Conservation (phyloP, 169 alveolate species). For the Perkinsus marinus region DNA sequence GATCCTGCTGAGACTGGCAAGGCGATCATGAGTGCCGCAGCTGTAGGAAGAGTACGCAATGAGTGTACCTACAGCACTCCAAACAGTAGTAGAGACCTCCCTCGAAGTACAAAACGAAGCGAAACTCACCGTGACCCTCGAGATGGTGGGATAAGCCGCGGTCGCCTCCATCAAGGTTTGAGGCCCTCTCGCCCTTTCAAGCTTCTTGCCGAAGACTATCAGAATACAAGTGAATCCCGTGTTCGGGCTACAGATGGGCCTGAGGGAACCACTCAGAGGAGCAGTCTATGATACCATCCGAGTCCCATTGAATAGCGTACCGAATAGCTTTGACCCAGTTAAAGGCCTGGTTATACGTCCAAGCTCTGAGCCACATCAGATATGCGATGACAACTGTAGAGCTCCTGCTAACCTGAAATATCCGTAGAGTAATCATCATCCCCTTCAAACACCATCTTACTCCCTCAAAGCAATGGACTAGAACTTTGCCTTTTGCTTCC, state of each 20-base stretch:
- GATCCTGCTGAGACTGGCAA: not conserved
- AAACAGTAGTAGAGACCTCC: too few relatives aligned
- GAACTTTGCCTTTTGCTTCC: not conserved
- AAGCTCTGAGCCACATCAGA: not conserved
- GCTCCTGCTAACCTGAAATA: not conserved
- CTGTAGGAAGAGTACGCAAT: not conserved
- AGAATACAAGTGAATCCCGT: not conserved
- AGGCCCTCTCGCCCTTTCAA: not conserved
- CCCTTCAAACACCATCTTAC: not conserved
- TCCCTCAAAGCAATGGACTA: not conserved
- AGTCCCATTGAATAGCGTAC: not conserved
- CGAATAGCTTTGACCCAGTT: not conserved
- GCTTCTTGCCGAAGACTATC: not conserved
- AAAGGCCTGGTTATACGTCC: not conserved
- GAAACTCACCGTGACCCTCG: not conserved
- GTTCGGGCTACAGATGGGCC: not conserved
- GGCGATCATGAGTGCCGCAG: not conserved
- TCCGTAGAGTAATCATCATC: not conserved
- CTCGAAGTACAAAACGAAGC: not conserved
- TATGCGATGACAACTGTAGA: not conserved
- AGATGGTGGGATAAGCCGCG: not conserved
- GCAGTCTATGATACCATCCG: not conserved
- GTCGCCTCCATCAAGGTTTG: not conserved
- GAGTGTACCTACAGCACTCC: not conserved
- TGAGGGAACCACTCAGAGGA: not conserved